A percentile compares a stretch with the other conserved stretches of the same genome.
phyloP scores from a whole-genome alignment of 139 green algal genomes.

The Chlorella sp. region DNA sequence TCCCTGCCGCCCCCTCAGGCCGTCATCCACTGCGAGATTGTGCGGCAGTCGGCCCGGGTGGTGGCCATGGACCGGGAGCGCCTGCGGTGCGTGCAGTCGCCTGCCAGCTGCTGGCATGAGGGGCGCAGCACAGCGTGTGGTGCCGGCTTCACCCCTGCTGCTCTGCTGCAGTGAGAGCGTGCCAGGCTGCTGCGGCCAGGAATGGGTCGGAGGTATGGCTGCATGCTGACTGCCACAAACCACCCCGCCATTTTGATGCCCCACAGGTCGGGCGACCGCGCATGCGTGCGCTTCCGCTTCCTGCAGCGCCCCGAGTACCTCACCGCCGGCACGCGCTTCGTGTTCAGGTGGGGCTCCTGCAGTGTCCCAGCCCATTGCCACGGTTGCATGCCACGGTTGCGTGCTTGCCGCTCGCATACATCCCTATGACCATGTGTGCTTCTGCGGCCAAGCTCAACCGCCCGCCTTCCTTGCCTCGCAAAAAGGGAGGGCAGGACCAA shows the following conservation, averaged over 20 bases:
- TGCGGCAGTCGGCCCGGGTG: constrained; percentile 75
- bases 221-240: too few species aligned
- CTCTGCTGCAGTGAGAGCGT: too few species aligned
- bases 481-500: constrained; percentile 91
- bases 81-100: constrained; percentile 60
- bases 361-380: too few species aligned
- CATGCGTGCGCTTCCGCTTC: constrained; percentile 90
- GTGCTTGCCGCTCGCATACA: too few species aligned
- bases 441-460: not conserved
- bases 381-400: not conserved
- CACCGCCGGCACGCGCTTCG: constrained; percentile 75
- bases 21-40: constrained; percentile 95
- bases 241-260: too few species aligned
- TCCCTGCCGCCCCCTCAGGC: constrained; percentile 46
- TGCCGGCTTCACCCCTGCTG: too few species aligned
- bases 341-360: constrained; percentile 66
- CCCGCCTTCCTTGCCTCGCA: not conserved
- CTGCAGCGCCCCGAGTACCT: constrained; percentile 69
- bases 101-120: too few species aligned
- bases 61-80: constrained; percentile 89
- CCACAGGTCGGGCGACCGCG: constrained; percentile 62
- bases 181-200: too few species aligned
- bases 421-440: too few species aligned
- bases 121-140: too few species aligned
- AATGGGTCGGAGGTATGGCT: too few species aligned